These are phyloP conservation scores for Candida andamanensis DNA, from an alignment of 805 yeast genomes.

Conservation along the genomic window DNA sequence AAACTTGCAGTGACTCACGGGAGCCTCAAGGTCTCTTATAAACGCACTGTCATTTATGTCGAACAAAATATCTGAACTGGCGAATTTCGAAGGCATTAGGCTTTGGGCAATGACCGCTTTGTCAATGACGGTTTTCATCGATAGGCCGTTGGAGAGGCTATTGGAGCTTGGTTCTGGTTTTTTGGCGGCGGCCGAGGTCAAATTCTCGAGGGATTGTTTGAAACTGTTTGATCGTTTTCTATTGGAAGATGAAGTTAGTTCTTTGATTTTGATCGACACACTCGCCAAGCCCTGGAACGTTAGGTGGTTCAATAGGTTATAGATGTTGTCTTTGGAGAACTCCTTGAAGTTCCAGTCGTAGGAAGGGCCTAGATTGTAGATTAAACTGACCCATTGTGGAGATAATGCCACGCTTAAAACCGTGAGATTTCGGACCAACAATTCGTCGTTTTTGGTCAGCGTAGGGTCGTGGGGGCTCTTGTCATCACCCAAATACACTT, in stretches of 20 bases:
- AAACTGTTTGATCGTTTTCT: conserved; percentile 10
- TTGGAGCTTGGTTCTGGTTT: too few species aligned
- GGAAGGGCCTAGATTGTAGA: conserved; percentile 43
- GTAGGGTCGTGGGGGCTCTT: conserved; percentile 1
- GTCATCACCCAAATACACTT: conserved; percentile 29
- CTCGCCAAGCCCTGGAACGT: conserved; percentile 30
- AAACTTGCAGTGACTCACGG: conserved; percentile 6
- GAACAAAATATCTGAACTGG: conserved; percentile 17
- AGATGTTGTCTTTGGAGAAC: conserved; percentile 27
- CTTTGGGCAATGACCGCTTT: conserved; percentile 12
- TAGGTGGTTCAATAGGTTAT: conserved; percentile 37
- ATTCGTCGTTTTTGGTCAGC: conserved; percentile 16
- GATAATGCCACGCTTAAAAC: conserved; percentile 33
- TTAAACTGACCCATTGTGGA: conserved; percentile 48
- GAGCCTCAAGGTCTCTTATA: conserved; percentile 7
- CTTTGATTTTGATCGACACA: conserved; percentile 30
- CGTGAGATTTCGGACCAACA: conserved; percentile 33
- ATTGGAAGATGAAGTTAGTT: conserved; percentile 14
- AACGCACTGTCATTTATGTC: conserved; percentile 14
- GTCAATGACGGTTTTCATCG: conserved; percentile 9
- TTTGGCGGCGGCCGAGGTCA: conserved; percentile 1
- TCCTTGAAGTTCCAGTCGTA: conserved; percentile 45
- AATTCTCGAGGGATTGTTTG: conserved; percentile 5
- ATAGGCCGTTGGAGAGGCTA: conserved; percentile 8
- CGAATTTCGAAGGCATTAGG: conserved; percentile 9